Base-by-base conservation (phyloP, 2,329 filamentous ascomycete genomes). In the Talaromyces marneffei region DNA sequence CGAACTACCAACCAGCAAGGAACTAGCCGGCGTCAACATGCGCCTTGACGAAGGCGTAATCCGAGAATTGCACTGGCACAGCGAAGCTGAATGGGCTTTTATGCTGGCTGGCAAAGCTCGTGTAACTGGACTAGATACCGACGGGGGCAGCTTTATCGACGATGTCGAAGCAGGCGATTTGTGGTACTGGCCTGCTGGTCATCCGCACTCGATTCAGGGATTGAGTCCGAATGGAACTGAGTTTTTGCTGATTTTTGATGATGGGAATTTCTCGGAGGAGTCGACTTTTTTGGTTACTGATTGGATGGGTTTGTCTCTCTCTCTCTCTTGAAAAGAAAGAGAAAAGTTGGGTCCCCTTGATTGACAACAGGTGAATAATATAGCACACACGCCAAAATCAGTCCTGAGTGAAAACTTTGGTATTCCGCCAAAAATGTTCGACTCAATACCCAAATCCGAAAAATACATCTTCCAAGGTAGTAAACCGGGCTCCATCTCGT, bases 31-130 rank as follows among this genome's bases (percentile, higher is more conserved):
- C 42, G 89, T 91, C 59, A 90, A 92, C 72, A 92, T 92, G 89
- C 83, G 88, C 10, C 83, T 92, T 2, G 88, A 87, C 40, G 77
- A 84, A 65, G 87, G 88, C 37, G 88, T 87, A 33, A 90, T 90
- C 66, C 86, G 89, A 29, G 89, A 92, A 72, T 79, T 92, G 8
- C 89, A 92, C 70, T 92, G 89, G 89, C 89, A 92, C 78, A 90
- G 89, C 5, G 48, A 63, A 71, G 88, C 87, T 39, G 89, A 92
- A 70, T 91, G 89, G 88, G 87, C 87, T 0, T 91, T 88, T 64
- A 85, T 91, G 2, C 82, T 91, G 0, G 84, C 87, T 61, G 89
- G 89, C 56, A 80, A 82, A 62, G 87, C 89, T 20, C 85, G 89
- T 58, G 83, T 92, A 56, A 90, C 88, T 0, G 88, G 86, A 0